These are phyloP conservation scores for Epichloe glyceriae DNA, from an alignment of 2,329 filamentous ascomycete genomes.

Conservation along the genomic window DNA sequence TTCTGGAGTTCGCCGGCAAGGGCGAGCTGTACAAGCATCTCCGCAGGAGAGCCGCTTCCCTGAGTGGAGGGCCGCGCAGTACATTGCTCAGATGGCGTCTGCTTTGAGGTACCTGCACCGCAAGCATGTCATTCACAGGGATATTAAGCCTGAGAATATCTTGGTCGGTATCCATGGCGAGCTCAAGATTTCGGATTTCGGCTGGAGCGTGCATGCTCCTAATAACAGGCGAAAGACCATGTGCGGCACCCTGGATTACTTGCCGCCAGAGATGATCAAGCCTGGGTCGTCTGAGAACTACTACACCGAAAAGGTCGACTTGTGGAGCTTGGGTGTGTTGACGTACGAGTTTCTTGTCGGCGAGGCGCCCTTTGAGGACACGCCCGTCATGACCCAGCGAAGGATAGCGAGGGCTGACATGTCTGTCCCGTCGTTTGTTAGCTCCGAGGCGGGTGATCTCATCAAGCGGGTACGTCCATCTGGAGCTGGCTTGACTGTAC, in stretches of 20 bases:
- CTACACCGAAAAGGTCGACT: conserved; percentile 89
- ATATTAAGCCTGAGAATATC: conserved; percentile 24
- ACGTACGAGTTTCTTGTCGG: conserved; percentile 95
- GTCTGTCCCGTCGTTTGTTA: conserved; percentile 83
- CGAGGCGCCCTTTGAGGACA: conserved; percentile 94
- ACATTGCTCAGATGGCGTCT: conserved; percentile 57
- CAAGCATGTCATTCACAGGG: conserved; percentile 21
- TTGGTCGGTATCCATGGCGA: conserved; percentile 74
- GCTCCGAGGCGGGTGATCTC: conserved; percentile 76
- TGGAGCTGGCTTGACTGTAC: not conserved
- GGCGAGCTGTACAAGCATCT: conserved; percentile 63
- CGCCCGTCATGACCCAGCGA: conserved; percentile 83
- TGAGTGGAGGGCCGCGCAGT: conserved; percentile 57
- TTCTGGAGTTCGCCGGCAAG: conserved; percentile 52
- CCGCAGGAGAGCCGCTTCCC: conserved; percentile 52
- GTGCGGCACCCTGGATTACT: conserved; percentile 94
- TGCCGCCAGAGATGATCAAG: conserved; percentile 95
- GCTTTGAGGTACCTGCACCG: conserved; percentile 18
- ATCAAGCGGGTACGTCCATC: conserved; percentile 64
- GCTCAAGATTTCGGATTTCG: conserved; percentile 97
- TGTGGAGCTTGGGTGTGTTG: conserved; percentile 91
- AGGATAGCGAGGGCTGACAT: conserved; percentile 84
- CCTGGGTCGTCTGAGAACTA: conserved; percentile 69
- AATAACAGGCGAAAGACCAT: conserved; percentile 89
- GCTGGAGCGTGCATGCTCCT: conserved; percentile 95